phyloP scores from a whole-genome alignment of 345 rosid species.

The Brassica carinata region DNA sequence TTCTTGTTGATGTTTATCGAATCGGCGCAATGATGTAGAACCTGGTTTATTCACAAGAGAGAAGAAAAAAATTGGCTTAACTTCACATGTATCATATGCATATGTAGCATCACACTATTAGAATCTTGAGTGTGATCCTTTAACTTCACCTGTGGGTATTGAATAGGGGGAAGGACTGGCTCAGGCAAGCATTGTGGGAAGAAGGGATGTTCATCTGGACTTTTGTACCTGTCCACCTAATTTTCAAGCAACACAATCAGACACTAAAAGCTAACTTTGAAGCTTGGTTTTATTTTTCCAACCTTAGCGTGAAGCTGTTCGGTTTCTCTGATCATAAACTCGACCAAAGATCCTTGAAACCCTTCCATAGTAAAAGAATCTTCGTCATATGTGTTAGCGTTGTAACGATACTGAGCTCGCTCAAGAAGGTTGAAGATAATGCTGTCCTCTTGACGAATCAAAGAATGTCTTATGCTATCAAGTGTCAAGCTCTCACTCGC shows the following conservation, averaged over 20 bases:
- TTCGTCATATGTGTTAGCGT: constrained; percentile 60
- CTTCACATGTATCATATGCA: background rate
- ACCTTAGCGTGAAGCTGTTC: constrained; percentile 72
- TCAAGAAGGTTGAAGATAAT: constrained; percentile 66
- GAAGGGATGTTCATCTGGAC: constrained; percentile 82
- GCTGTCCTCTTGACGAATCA: constrained; percentile 70
- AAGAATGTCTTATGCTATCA: constrained; percentile 55
- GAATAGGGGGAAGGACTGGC: constrained; percentile 62
- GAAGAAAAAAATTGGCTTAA: background rate
- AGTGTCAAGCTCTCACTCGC: constrained; percentile 62
- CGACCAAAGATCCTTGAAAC: constrained; percentile 62
- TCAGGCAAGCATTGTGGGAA: constrained; percentile 59
- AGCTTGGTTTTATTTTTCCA: background rate
- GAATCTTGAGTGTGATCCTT: background rate
- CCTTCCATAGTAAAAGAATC: constrained; percentile 59
- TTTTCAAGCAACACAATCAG: constrained; percentile 11
- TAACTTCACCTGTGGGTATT: constrained; percentile 53
- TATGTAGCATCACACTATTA: background rate
- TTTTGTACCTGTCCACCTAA: constrained; percentile 65
- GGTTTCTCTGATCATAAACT: constrained; percentile 65
- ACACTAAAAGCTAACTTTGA: background rate
- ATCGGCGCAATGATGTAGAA: constrained; percentile 54
- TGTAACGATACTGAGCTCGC: constrained; percentile 63
- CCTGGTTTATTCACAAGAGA: constrained; percentile 42
- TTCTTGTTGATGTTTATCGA: constrained; percentile 64